Conservation (phyloP, 2,329 filamentous ascomycete species). For the Ophiostoma sp. region DNA sequence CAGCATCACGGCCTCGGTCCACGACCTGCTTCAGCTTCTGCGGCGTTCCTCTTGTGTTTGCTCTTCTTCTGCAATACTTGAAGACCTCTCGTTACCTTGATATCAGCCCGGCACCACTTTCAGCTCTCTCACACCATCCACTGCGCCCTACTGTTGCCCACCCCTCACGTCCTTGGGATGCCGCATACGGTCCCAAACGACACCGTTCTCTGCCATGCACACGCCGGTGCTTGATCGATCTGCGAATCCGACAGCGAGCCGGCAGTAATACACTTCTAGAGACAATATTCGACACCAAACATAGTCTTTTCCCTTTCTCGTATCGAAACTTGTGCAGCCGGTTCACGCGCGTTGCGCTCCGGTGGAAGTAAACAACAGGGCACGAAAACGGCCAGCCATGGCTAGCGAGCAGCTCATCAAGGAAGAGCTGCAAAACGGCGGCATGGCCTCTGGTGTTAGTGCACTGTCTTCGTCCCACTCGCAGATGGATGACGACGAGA, state of each 20-base stretch:
- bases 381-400: conserved; percentile 33
- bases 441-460: conserved; percentile 43
- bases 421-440: conserved; percentile 54
- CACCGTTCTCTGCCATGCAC: conserved; percentile 23
- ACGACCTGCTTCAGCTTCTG: background rate
- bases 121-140: background rate
- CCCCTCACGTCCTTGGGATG: conserved; percentile 16
- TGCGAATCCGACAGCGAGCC: conserved; percentile 9
- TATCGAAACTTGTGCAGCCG: background rate
- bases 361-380: conserved; percentile 4
- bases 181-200: conserved; percentile 6
- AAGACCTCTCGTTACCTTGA: background rate
- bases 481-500: conserved; percentile 32
- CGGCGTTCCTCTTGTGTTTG: background rate
- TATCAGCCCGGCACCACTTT: background rate
- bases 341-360: conserved; percentile 11
- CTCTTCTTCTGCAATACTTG: background rate
- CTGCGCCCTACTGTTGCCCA: background rate
- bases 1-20: background rate
- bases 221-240: conserved; percentile 17
- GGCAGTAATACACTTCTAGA: background rate
- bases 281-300: background rate
- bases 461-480: conserved; percentile 16
- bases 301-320: background rate
- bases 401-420: conserved; percentile 50